Percentiles rank a stretch among this genome's conserved stretches.
These are phyloP conservation scores for Astrocystis sublimbata DNA, from an alignment of 495 filamentous ascomycete genomes.

Conservation along the genomic window DNA sequence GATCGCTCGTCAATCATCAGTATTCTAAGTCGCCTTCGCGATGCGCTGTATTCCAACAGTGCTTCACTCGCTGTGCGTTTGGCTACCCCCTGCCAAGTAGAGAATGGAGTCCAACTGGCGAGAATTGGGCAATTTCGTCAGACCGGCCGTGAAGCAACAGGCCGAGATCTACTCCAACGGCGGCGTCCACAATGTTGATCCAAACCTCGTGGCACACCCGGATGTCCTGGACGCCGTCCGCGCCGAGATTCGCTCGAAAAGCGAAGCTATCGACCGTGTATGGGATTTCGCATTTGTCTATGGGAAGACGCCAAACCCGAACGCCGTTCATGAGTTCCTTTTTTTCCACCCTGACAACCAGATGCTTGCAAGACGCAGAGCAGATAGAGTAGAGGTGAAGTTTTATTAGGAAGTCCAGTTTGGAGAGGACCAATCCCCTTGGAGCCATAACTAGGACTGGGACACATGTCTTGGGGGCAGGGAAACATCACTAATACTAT, in stretches of 20 bases:
- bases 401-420: background rate
- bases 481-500: too few relatives aligned
- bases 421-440: too few relatives aligned
- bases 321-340: slow-evolving; percentile 10
- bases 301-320: background rate
- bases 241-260: background rate
- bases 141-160: background rate
- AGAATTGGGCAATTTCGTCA: background rate
- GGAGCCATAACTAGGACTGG: too few relatives aligned
- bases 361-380: slow-evolving; percentile 3
- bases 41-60: background rate
- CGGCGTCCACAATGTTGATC: background rate
- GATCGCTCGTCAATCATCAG: background rate
- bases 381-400: background rate
- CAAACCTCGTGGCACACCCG: background rate
- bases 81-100: background rate
- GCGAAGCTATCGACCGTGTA: background rate
- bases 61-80: background rate
- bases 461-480: too few relatives aligned
- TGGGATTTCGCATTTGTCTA: background rate
- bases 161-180: background rate
- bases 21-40: background rate
- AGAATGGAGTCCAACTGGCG: background rate
- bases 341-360: slow-evolving; percentile 3
- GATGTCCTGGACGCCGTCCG: background rate